These are phyloP conservation scores for Clitocybe nebularis DNA, from an alignment of 1,284 basidiomycete genomes.

Conservation along the genomic window DNA sequence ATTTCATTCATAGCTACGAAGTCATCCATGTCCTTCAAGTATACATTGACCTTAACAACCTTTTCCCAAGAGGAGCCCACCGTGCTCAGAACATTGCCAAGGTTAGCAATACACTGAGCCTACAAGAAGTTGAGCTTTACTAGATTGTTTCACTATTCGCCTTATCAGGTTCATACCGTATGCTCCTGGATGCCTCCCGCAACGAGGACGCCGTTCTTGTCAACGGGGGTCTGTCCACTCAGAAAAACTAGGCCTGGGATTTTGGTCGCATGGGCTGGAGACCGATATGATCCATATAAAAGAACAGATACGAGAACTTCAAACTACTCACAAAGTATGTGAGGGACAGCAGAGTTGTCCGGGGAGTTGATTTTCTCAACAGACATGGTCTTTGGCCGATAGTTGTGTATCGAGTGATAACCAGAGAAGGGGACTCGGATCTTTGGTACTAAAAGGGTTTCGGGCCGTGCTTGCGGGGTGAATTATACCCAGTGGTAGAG, in stretches of 20 bases:
- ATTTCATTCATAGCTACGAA: slow-evolving; percentile 53
- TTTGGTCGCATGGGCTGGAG: slow-evolving; percentile 51
- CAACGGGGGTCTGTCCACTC: slow-evolving; percentile 54
- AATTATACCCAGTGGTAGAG: too few relatives aligned
- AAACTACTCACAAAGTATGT: slow-evolving; percentile 47
- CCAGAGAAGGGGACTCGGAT: not conserved
- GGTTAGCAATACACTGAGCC: slow-evolving; percentile 54
- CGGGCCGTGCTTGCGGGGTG: not conserved
- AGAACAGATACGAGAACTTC: not conserved
- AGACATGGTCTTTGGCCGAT: slow-evolving; percentile 28
- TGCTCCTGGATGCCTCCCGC: slow-evolving; percentile 54
- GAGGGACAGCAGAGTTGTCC: slow-evolving; percentile 37
- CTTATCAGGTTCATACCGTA: slow-evolving; percentile 35
- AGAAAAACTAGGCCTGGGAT: slow-evolving; percentile 54
- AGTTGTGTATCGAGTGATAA: slow-evolving; percentile 2
- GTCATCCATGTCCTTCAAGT: slow-evolving; percentile 55
- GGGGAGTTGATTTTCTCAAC: slow-evolving; percentile 48
- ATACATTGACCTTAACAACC: slow-evolving; percentile 57
- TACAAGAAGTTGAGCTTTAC: slow-evolving; percentile 22
- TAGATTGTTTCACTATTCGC: not conserved
- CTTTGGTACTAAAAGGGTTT: not conserved
- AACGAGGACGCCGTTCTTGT: slow-evolving; percentile 42
- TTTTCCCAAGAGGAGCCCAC: slow-evolving; percentile 57
- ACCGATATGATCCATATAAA: not conserved
- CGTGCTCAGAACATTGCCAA: slow-evolving; percentile 46